Evolutionary conservation across 805 yeast genomes (phyloP), one percentile per base, ranked within the genome.

Genomic region (Candida ipomoeae): DNA sequence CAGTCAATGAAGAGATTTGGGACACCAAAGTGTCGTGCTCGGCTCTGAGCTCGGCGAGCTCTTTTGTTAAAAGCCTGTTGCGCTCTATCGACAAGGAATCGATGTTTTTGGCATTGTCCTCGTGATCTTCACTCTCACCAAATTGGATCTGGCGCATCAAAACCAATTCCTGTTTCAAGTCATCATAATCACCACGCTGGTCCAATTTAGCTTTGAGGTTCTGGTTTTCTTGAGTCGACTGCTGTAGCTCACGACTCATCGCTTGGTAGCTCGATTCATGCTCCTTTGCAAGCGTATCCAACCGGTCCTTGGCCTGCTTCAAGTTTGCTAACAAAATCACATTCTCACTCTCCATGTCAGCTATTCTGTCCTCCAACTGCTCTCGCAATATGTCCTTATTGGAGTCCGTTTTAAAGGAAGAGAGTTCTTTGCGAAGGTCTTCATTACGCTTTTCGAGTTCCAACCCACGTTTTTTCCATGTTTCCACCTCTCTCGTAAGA

Each of bases 401-500:
- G 60, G 72, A 55, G 67, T 80, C 74, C 48, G 78, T 75, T 36
- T 79, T 79, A 2, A 81, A 74, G 41, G 73, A 66, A 39, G 85
- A 79, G 47, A 90, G 65, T 49, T 86, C 86, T 15, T 82, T 74
- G 51, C 89, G 79, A 48, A 90, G 71, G 46, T 84, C 84, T 60
- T 87, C 87, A 60, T 89, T 91, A 52, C 96, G 75, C 54, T 79
- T 79, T 63, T 89, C 96, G 48, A 90, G 76, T 59, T 85, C 89
- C 45, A 81, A 63, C 1, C 83, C 78, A 50, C 94, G 77, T 48
- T 80, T 69, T 58, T 87, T 87, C 40, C 87, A 79, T 26, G 81
- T 66, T 60, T 87, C 94, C 5, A 86, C 78, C 58, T 91, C 97
- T 52, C 88, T 78, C 1, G 84, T 77, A n/a, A 87, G 74, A 36